phyloP scores from a whole-genome alignment of 345 rosid genomes.

The Cardamine occulta region DNA sequence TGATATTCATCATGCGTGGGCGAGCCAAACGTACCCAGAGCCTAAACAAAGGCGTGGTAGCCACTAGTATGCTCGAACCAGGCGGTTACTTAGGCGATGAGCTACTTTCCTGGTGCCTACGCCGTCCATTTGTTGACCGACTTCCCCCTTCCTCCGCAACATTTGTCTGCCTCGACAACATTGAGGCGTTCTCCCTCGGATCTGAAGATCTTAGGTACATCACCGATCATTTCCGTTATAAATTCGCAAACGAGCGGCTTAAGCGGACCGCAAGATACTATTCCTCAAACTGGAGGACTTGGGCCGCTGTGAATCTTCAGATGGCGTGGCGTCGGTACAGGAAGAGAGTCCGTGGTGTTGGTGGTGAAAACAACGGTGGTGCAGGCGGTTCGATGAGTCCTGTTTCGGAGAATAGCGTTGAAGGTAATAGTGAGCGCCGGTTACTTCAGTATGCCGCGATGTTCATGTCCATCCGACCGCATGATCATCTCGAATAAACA shows the following conservation, averaged over 20 bases:
- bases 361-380: conserved; percentile 43
- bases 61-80: conserved; percentile 68
- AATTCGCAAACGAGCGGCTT: conserved; percentile 70
- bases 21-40: conserved; percentile 61
- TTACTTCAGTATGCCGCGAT: conserved; percentile 75
- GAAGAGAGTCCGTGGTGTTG: conserved; percentile 53
- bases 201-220: conserved; percentile 70
- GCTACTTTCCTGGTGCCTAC: conserved; percentile 91
- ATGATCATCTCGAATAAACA: conserved; percentile 76
- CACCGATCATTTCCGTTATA: conserved; percentile 86
- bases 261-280: conserved; percentile 84
- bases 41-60: conserved; percentile 75
- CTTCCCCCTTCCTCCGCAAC: conserved; percentile 92
- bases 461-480: conserved; percentile 84
- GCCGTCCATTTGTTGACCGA: conserved; percentile 83
- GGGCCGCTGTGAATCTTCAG: conserved; percentile 93
- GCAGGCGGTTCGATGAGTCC: conserved; percentile 52
- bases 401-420: conserved; percentile 46
- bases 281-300: conserved; percentile 90
- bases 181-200: conserved; percentile 71
- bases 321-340: conserved; percentile 73
- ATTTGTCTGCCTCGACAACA: conserved; percentile 60
- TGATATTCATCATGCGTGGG: conserved; percentile 73
- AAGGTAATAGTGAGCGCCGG: conserved; percentile 52
- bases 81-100: conserved; percentile 92